These are phyloP conservation scores for Borealophlyctis nickersoniae DNA, from an alignment of 192 early-diverging fungal genomes.

Conservation along the genomic window DNA sequence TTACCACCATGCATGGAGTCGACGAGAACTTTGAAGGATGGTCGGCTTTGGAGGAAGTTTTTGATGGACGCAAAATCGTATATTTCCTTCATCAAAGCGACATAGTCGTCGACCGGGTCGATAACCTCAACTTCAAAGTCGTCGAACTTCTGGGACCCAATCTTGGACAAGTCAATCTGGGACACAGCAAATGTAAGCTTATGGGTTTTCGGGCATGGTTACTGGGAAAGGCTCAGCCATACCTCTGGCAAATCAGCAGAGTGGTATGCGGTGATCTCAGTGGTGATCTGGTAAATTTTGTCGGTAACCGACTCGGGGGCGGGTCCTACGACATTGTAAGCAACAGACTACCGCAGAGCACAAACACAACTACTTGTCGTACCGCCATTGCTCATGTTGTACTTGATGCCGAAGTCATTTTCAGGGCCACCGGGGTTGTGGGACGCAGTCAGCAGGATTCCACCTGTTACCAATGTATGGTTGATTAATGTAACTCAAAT, in stretches of 20 bases:
- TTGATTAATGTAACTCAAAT: constrained; percentile 4
- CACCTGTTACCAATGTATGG: constrained; percentile 50
- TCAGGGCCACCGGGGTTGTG: constrained; percentile 98
- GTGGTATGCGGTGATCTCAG: constrained; percentile 66
- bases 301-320: constrained; percentile 95
- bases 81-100: constrained; percentile 77
- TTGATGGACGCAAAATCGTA: constrained; percentile 90
- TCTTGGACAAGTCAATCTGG: constrained; percentile 68
- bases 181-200: not conserved
- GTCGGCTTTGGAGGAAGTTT: constrained; percentile 66
- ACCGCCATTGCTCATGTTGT: constrained; percentile 93
- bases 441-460: constrained; percentile 95
- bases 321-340: constrained; percentile 53
- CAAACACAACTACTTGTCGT: not conserved
- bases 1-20: constrained; percentile 89
- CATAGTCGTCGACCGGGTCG: constrained; percentile 87
- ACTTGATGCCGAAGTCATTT: constrained; percentile 99
- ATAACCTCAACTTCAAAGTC: constrained; percentile 79
- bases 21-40: constrained; percentile 82
- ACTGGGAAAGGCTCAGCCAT: constrained; percentile 6
- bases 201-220: constrained; percentile 9
- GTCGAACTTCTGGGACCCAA: constrained; percentile 62
- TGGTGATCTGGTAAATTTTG: constrained; percentile 82
- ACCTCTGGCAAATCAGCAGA: constrained; percentile 61
- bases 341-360: constrained; percentile 1